Evolutionary conservation across 2,329 filamentous ascomycete species (phyloP).

Genomic region (Zasmidium cellare): DNA sequence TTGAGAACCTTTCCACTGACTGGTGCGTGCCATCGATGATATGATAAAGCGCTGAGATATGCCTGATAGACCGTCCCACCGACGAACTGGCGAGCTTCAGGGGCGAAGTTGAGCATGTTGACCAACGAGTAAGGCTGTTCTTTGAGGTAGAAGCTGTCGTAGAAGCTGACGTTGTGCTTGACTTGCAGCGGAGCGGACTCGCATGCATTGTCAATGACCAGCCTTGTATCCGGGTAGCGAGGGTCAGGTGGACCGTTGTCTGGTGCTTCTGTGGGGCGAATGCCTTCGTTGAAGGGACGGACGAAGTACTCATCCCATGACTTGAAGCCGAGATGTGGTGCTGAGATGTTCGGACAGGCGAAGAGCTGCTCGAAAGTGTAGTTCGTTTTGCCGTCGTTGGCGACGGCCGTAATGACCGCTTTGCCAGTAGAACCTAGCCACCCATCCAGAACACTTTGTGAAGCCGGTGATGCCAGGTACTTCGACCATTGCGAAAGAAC

Average conservation of each 20-base stretch:
- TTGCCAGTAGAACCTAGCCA: conserved; percentile 42
- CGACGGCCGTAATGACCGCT: conserved; percentile 33
- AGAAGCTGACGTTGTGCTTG: conserved; percentile 50
- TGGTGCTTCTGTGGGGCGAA: conserved; percentile 56
- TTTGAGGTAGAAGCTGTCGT: conserved; percentile 68
- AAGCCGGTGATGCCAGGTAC: conserved; percentile 33
- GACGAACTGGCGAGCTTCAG: conserved; percentile 54
- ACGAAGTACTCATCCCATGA: conserved; percentile 74
- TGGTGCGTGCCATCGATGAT: conserved; percentile 71
- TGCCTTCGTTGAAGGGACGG: conserved; percentile 39
- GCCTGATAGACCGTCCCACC: conserved; percentile 70
- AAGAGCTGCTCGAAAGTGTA: conserved; percentile 54
- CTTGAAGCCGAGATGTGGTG: conserved; percentile 58
- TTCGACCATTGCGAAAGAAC: conserved; percentile 51
- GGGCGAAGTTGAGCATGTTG: conserved; percentile 53
- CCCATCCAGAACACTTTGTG: conserved; percentile 37
- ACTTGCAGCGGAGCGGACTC: conserved; percentile 61
- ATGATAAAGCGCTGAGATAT: conserved; percentile 64
- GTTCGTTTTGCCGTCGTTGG: conserved; percentile 24
- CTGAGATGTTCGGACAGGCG: conserved; percentile 55
- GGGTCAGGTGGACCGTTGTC: conserved; percentile 57
- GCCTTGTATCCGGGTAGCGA: conserved; percentile 53
- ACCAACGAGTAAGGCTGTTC: conserved; percentile 62
- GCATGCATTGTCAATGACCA: conserved; percentile 62
- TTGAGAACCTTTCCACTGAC: conserved; percentile 61